Conservation (phyloP, 306 rosid species). For the Prunus salicina region DNA sequence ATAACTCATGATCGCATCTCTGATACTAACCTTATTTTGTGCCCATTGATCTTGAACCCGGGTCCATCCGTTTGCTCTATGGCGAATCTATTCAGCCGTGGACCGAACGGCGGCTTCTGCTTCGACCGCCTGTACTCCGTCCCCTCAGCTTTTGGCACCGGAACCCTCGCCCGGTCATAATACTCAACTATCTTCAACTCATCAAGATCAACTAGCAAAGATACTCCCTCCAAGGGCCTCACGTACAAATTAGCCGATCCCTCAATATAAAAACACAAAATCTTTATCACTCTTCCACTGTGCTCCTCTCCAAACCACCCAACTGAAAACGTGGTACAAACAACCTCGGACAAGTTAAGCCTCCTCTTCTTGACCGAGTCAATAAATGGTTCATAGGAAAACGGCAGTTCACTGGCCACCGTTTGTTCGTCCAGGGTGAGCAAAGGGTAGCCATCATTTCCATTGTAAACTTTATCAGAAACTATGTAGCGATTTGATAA, state of each 20-base stretch:
- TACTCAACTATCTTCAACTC: slow-evolving; percentile 24
- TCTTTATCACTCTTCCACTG: slow-evolving; percentile 15
- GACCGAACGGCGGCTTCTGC: slow-evolving; percentile 31
- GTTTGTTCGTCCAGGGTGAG: slow-evolving; percentile 16
- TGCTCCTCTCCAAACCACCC: slow-evolving; percentile 34
- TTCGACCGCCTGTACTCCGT: slow-evolving; percentile 30
- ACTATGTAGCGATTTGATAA: slow-evolving; percentile 8
- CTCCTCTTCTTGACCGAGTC: slow-evolving; percentile 30
- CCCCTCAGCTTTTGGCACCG: slow-evolving; percentile 29
- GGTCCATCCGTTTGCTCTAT: slow-evolving; percentile 24
- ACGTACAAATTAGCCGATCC: slow-evolving; percentile 19
- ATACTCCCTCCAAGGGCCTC: slow-evolving; percentile 34
- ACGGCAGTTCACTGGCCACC: slow-evolving; percentile 15
- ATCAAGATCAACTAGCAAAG: slow-evolving; percentile 29
- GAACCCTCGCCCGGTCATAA: slow-evolving; percentile 20
- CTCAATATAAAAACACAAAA: slow-evolving; percentile 20
- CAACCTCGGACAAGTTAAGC: slow-evolving; percentile 25
- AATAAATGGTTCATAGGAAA: slow-evolving; percentile 15
- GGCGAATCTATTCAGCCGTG: slow-evolving; percentile 4
- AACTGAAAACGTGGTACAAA: slow-evolving; percentile 19
- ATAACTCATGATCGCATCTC: too few relatives aligned
- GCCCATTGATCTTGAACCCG: slow-evolving; percentile 23
- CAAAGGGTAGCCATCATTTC: slow-evolving; percentile 17
- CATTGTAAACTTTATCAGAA: neutral
- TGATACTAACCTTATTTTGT: slow-evolving; percentile 17